These are phyloP conservation scores for Rhizophlyctis rosea DNA, from an alignment of 192 early-diverging fungal species.

Conservation along the genomic window DNA sequence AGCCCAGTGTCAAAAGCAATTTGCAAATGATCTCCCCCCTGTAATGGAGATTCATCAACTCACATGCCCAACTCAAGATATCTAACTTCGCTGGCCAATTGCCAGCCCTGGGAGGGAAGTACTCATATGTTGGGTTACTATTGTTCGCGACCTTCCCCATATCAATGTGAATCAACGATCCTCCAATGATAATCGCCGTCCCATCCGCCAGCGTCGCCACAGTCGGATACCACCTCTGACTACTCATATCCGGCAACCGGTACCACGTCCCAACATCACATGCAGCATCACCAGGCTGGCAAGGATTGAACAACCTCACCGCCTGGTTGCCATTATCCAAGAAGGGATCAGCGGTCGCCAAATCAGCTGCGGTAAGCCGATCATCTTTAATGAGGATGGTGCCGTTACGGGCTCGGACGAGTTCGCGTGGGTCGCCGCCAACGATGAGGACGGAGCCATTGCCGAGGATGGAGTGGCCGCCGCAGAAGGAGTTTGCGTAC, in stretches of 20 bases:
- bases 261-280: slow-evolving; percentile 6
- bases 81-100: not conserved
- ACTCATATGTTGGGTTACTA: slow-evolving; percentile 38
- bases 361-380: not conserved
- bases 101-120: slow-evolving; percentile 22
- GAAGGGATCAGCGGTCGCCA: not conserved
- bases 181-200: slow-evolving; percentile 25
- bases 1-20: slow-evolving; percentile 10
- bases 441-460: slow-evolving; percentile 38
- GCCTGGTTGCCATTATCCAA: not conserved
- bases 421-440: slow-evolving; percentile 36
- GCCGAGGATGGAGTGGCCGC: slow-evolving; percentile 33
- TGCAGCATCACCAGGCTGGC: not conserved
- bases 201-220: slow-evolving; percentile 19
- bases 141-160: not conserved
- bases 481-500: slow-evolving; percentile 32
- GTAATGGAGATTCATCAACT: too few relatives aligned
- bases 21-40: too few relatives aligned
- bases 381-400: not conserved
- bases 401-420: not conserved
- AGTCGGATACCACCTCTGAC: slow-evolving; percentile 30
- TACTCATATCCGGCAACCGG: not conserved
- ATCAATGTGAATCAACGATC: slow-evolving; percentile 19
- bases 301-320: slow-evolving; percentile 5
- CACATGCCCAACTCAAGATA: slow-evolving; percentile 19